Evolutionary conservation across 805 yeast genomes (phyloP).

Genomic region (Teunomyces kruisii): DNA sequence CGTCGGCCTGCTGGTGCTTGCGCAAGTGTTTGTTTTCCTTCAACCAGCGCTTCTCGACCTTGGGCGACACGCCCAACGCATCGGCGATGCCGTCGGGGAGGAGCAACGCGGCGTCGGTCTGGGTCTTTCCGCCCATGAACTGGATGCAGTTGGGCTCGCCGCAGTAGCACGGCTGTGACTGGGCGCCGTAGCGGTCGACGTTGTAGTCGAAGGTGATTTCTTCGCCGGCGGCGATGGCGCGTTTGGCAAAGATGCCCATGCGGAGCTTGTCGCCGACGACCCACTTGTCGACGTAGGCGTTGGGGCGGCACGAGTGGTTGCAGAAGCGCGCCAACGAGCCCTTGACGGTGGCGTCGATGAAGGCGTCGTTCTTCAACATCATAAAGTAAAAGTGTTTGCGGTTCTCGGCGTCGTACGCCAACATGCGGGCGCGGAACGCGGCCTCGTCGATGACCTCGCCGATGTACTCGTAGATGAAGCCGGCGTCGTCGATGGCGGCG

Average conservation of each 20-base stretch:
- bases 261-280: slow-evolving; percentile 85
- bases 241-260: slow-evolving; percentile 93
- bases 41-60: slow-evolving; percentile 71
- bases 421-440: slow-evolving; percentile 72
- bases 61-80: slow-evolving; percentile 74
- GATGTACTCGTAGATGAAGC: slow-evolving; percentile 87
- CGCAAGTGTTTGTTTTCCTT: slow-evolving; percentile 54
- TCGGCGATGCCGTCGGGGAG: slow-evolving; percentile 82
- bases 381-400: slow-evolving; percentile 87
- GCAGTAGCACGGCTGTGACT: slow-evolving; percentile 91
- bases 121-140: slow-evolving; percentile 94
- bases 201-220: slow-evolving; percentile 92
- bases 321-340: slow-evolving; percentile 91
- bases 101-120: slow-evolving; percentile 84
- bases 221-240: slow-evolving; percentile 72
- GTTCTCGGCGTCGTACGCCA: slow-evolving; percentile 65
- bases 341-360: slow-evolving; percentile 88
- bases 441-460: slow-evolving; percentile 90
- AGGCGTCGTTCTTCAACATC: slow-evolving; percentile 92
- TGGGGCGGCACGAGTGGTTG: slow-evolving; percentile 94
- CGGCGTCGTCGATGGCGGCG: slow-evolving; percentile 51
- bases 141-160: slow-evolving; percentile 92
- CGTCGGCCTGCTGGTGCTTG: slow-evolving; percentile 51
- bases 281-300: slow-evolving; percentile 96
- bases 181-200: slow-evolving; percentile 95